A percentile compares a stretch with the other conserved stretches of the same genome.
phyloP scores from a whole-genome alignment of 2,329 filamentous ascomycete genomes.

The Penicillium sp. region DNA sequence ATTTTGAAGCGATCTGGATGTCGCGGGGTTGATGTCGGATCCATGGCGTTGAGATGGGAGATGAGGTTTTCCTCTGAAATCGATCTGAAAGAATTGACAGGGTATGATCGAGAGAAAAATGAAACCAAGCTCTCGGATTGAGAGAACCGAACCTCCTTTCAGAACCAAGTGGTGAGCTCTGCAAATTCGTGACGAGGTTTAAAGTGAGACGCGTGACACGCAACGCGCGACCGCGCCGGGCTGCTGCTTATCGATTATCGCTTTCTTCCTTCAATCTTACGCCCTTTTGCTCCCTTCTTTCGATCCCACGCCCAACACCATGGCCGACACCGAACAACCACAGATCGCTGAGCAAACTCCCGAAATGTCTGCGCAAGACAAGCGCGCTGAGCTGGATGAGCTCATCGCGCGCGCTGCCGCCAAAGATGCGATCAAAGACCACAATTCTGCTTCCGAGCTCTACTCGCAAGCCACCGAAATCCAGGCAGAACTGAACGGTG shows the following conservation, averaged over 20 bases:
- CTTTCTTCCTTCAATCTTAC: conserved; percentile 4
- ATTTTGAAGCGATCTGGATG: conserved; percentile 25
- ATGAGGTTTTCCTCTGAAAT: too few species aligned
- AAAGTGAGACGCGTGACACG: conserved; percentile 19
- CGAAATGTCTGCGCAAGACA: conserved; percentile 29
- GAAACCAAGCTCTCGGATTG: background rate
- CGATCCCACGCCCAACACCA: conserved; percentile 10
- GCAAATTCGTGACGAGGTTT: background rate
- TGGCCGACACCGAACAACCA: conserved; percentile 25
- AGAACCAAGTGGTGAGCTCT: too few species aligned
- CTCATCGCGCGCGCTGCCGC: conserved; percentile 76
- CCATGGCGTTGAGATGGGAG: conserved; percentile 10
- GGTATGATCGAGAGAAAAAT: background rate
- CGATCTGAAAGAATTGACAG: background rate
- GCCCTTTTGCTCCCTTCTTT: background rate
- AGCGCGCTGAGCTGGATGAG: conserved; percentile 68
- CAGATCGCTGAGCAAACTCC: conserved; percentile 13
- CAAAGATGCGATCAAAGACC: conserved; percentile 86
- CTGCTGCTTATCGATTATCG: conserved; percentile 15
- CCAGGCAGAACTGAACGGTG: conserved; percentile 87
- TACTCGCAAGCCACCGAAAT: conserved; percentile 87
- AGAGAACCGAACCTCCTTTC: background rate
- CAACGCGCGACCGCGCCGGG: conserved; percentile 17
- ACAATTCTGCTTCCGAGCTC: conserved; percentile 77
- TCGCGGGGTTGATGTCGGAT: conserved; percentile 22